Conservation (phyloP, 2,329 filamentous ascomycete species). For the Talaromyces sp. region DNA sequence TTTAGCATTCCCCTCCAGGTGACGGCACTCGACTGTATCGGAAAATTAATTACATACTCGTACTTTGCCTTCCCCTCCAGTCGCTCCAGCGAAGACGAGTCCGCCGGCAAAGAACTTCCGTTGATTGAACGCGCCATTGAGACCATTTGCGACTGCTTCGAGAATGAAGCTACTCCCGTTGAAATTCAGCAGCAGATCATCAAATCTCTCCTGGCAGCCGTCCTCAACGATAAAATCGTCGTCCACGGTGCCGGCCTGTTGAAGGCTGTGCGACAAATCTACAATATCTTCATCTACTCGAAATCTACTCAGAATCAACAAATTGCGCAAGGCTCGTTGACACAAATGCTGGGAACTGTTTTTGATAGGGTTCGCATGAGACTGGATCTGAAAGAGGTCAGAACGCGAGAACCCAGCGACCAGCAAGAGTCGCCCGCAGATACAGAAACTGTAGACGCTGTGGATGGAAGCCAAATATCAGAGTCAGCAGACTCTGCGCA, state of each 20-base stretch:
- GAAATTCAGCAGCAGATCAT: slow-evolving; percentile 97
- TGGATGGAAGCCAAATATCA: slow-evolving; percentile 40
- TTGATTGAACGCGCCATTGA: slow-evolving; percentile 97
- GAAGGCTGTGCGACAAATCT: slow-evolving; percentile 95
- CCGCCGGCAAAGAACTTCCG: slow-evolving; percentile 53
- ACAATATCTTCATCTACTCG: slow-evolving; percentile 96
- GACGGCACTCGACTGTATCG: slow-evolving; percentile 91
- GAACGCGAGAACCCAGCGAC: slow-evolving; percentile 45
- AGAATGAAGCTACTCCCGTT: slow-evolving; percentile 85
- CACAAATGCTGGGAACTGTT: slow-evolving; percentile 97
- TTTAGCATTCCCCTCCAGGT: slow-evolving; percentile 81
- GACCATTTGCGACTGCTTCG: slow-evolving; percentile 98
- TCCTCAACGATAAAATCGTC: slow-evolving; percentile 97
- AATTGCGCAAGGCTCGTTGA: slow-evolving; percentile 91
- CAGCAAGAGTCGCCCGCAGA: slow-evolving; percentile 28
- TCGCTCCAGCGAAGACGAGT: slow-evolving; percentile 20
- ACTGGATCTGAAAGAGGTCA: slow-evolving; percentile 79
- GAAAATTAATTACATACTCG: slow-evolving; percentile 97
- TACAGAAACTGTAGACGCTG: slow-evolving; percentile 31
- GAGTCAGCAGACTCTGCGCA: slow-evolving; percentile 40
- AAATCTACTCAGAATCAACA: slow-evolving; percentile 93
- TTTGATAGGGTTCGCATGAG: slow-evolving; percentile 90
- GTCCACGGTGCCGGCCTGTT: slow-evolving; percentile 93
- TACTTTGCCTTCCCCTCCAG: slow-evolving; percentile 77
- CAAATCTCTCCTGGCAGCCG: slow-evolving; percentile 90